These are phyloP conservation scores for Phlyctochytrium arcticum DNA, from an alignment of 192 early-diverging fungal species.

Conservation along the genomic window DNA sequence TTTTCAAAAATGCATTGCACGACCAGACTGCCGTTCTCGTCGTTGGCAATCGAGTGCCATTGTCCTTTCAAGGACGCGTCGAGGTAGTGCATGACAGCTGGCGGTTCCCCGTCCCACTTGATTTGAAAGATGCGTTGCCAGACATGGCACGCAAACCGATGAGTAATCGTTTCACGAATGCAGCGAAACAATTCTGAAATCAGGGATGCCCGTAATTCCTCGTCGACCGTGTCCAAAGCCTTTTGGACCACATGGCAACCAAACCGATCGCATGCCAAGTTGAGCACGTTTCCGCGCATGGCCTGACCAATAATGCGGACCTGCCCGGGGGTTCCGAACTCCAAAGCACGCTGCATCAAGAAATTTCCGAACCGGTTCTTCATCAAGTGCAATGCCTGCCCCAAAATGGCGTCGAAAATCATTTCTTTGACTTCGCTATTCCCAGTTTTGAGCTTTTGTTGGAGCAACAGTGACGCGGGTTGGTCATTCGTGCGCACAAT, in stretches of 20 bases:
- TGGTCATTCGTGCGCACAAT: conserved; percentile 71
- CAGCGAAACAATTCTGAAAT: conserved; percentile 59
- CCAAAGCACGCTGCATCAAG: conserved; percentile 66
- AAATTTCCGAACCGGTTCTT: conserved; percentile 79
- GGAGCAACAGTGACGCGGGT: conserved; percentile 65
- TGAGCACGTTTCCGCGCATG: conserved; percentile 60
- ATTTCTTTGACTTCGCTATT: conserved; percentile 45
- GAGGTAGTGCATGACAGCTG: conserved; percentile 57
- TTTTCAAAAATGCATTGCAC: conserved; percentile 78
- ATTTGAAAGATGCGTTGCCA: conserved; percentile 79
- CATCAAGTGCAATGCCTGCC: conserved; percentile 55
- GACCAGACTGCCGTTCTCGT: conserved; percentile 73
- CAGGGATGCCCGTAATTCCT: conserved; percentile 51
- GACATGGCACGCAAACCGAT: conserved; percentile 74
- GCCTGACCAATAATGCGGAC: conserved; percentile 47
- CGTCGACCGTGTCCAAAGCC: conserved; percentile 63
- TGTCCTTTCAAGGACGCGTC: conserved; percentile 52
- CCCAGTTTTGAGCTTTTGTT: conserved; percentile 63
- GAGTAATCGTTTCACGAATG: conserved; percentile 68
- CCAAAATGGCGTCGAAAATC: conserved; percentile 59
- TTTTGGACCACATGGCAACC: conserved; percentile 79
- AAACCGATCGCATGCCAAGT: conserved; percentile 68
- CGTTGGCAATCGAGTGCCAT: conserved; percentile 66
- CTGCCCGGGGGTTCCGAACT: conserved; percentile 59
- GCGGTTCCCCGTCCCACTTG: conserved; percentile 47